phyloP scores from a whole-genome alignment of 352 stramenopile genomes.

The Elongisporangium prolatum region DNA sequence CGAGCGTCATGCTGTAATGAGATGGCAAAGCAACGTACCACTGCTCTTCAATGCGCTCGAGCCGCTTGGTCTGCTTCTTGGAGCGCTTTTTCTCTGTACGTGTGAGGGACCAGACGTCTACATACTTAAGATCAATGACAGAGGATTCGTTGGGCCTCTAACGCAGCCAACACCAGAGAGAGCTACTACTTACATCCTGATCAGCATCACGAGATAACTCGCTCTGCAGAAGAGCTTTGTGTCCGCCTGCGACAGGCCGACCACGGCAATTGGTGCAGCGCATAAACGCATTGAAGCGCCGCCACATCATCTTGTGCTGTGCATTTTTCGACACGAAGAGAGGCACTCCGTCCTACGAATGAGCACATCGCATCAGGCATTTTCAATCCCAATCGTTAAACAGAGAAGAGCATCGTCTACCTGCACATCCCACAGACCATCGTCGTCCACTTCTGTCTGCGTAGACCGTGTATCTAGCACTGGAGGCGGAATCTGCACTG shows the following conservation, averaged over 20 bases:
- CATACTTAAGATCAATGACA: constrained; percentile 25
- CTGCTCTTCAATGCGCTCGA: constrained; percentile 40
- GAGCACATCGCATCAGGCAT: neutral
- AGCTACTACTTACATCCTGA: constrained; percentile 13
- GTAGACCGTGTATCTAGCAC: constrained; percentile 17
- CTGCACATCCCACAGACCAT: constrained; percentile 68
- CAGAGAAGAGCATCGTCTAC: constrained; percentile 9
- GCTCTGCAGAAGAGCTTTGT: neutral
- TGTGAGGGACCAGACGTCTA: constrained; percentile 57
- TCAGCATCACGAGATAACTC: constrained; percentile 4
- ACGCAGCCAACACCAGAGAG: neutral
- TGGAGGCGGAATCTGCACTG: constrained; percentile 17
- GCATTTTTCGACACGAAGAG: constrained; percentile 50
- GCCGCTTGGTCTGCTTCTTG: constrained; percentile 35
- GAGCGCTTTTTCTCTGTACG: constrained; percentile 33
- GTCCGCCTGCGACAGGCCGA: constrained; percentile 25
- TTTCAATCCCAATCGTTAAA: neutral
- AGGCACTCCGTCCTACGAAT: constrained; percentile 46
- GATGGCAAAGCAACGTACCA: constrained; percentile 21
- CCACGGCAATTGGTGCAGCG: constrained; percentile 66
- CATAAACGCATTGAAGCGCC: constrained; percentile 66
- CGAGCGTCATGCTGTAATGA: no score
- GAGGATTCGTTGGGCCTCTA: neutral
- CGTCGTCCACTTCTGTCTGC: constrained; percentile 65
- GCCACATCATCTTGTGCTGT: constrained; percentile 46